A percentile compares a stretch with the other conserved stretches of the same genome.
Conservation (phyloP, 371 early-diverging fungal species). For the Actinomortierella ambigua region DNA sequence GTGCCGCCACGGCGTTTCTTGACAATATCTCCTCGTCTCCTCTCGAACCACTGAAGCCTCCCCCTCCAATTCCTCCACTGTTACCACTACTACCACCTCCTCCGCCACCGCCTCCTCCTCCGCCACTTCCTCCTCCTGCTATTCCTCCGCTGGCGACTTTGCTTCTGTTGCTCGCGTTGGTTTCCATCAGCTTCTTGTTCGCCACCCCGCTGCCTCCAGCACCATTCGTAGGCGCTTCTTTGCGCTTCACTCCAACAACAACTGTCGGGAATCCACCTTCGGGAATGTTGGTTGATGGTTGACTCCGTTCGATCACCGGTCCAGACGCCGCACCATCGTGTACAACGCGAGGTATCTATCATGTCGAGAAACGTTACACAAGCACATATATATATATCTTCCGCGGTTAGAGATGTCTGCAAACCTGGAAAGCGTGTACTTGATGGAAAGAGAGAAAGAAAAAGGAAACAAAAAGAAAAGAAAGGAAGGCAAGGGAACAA, state of each 20-base stretch:
- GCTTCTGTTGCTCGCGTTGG: neutral
- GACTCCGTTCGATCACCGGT: slow-evolving; percentile 25
- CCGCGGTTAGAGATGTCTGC: no score
- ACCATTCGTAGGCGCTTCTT: slow-evolving; percentile 34
- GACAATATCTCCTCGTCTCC: slow-evolving; percentile 40
- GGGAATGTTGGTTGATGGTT: slow-evolving; percentile 39
- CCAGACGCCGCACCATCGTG: neutral
- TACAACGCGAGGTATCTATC: neutral
- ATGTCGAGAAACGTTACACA: no score
- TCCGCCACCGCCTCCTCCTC: no score
- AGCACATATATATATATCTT: no score
- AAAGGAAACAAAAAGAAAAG: neutral
- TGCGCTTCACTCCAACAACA: slow-evolving; percentile 58
- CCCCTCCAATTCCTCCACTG: slow-evolving; percentile 16
- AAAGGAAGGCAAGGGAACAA: neutral
- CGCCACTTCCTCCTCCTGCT: slow-evolving; percentile 13
- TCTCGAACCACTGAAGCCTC: slow-evolving; percentile 15
- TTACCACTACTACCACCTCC: no score
- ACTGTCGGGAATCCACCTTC: slow-evolving; percentile 48
- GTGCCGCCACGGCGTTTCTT: slow-evolving; percentile 51
- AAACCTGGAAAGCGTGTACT: no score
- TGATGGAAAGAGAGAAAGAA: neutral
- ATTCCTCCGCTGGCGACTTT: slow-evolving; percentile 1
- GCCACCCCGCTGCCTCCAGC: slow-evolving; percentile 3
- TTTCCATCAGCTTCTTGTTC: slow-evolving; percentile 6